These are phyloP conservation scores for Thalassia testudinum DNA, from an alignment of 116 monocot genomes.

Conservation along the genomic window DNA sequence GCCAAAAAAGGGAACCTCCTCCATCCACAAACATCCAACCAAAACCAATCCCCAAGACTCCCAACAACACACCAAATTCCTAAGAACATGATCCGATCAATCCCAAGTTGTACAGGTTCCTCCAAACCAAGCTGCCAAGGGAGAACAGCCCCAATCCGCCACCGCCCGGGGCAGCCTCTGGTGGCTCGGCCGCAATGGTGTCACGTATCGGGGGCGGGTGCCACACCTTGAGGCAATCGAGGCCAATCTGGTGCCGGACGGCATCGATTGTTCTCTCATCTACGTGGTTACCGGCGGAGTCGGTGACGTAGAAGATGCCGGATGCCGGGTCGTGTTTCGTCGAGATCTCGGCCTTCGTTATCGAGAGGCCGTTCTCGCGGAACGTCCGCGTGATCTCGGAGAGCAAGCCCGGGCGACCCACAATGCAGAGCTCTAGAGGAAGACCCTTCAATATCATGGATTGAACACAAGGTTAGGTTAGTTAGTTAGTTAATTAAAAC, in stretches of 20 bases:
- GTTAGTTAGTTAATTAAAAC: too few relatives aligned
- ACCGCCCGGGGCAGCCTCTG: background rate
- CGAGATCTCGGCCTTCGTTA: constrained; percentile 32
- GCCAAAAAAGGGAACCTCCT: too few relatives aligned
- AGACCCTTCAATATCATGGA: constrained; percentile 14
- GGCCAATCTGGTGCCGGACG: constrained; percentile 22
- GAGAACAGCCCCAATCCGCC: constrained; percentile 18
- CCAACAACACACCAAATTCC: too few relatives aligned
- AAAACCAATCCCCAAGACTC: too few relatives aligned
- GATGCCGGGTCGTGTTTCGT: constrained; percentile 17
- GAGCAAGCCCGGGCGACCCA: constrained; percentile 23
- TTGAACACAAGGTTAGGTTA: too few relatives aligned
- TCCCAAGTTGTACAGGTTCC: constrained; percentile 51
- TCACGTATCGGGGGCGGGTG: constrained; percentile 7
- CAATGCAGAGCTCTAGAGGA: constrained; percentile 25
- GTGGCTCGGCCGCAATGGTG: background rate
- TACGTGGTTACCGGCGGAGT: constrained; percentile 16
- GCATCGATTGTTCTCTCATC: constrained; percentile 25
- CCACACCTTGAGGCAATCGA: constrained; percentile 13
- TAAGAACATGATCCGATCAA: constrained; percentile 39
- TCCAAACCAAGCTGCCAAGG: constrained; percentile 31
- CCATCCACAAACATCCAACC: too few relatives aligned
- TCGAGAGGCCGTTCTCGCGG: constrained; percentile 52
- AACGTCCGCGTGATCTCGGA: constrained; percentile 40
- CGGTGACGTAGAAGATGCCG: constrained; percentile 45